These are phyloP conservation scores for Geoglossum cookeanum DNA, from an alignment of 2,329 filamentous ascomycete species.

Conservation along the genomic window DNA sequence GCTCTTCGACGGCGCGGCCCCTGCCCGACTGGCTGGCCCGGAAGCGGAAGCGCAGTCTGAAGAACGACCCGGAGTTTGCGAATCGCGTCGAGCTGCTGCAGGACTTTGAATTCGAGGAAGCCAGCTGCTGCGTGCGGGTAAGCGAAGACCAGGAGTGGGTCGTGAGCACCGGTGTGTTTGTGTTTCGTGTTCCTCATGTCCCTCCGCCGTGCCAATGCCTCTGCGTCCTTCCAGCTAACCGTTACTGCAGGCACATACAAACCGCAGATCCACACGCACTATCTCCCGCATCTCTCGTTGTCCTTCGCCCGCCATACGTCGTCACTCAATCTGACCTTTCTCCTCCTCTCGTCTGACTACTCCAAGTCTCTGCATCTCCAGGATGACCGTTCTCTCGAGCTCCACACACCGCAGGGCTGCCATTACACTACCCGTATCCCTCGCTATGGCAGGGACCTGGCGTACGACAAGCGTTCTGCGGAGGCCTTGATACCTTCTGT, in stretches of 20 bases:
- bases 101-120: slow-evolving; percentile 95
- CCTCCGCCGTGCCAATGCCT: background rate
- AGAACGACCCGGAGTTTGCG: slow-evolving; percentile 80
- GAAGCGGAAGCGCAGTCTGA: slow-evolving; percentile 74
- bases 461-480: slow-evolving; percentile 64
- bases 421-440: slow-evolving; percentile 83
- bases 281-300: slow-evolving; percentile 80
- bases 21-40: slow-evolving; percentile 91
- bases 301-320: slow-evolving; percentile 86
- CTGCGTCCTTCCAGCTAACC: background rate
- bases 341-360: slow-evolving; percentile 76
- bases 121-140: slow-evolving; percentile 71
- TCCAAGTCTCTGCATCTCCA: slow-evolving; percentile 89
- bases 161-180: slow-evolving; percentile 61
- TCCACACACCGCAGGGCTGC: slow-evolving; percentile 74
- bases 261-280: slow-evolving; percentile 87
- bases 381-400: slow-evolving; percentile 75
- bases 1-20: slow-evolving; percentile 67
- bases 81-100: slow-evolving; percentile 89
- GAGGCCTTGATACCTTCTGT: slow-evolving; percentile 79
- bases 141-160: slow-evolving; percentile 96
- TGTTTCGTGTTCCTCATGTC: background rate
- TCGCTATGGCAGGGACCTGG: slow-evolving; percentile 74
- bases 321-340: slow-evolving; percentile 77
- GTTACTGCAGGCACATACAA: slow-evolving; percentile 38